Conservation (phyloP, 1,139 yeast genomes). For the Oligophagozyma castellii region DNA sequence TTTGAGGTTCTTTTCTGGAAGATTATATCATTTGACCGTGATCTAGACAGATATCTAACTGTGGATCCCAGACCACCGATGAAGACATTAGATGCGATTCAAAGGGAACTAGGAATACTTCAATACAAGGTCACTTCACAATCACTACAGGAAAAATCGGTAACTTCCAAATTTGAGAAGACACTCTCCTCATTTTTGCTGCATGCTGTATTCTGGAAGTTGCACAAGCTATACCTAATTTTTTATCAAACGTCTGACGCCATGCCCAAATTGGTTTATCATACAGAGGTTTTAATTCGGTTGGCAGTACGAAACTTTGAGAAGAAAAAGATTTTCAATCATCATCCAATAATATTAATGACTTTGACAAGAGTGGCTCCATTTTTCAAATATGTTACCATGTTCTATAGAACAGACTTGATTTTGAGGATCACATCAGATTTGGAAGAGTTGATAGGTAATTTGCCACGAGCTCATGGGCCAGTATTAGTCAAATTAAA, state of each 20-base stretch:
- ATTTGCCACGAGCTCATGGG: constrained; percentile 8
- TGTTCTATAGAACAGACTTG: constrained; percentile 12
- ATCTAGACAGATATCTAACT: constrained; percentile 14
- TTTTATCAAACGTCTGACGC: constrained; percentile 13
- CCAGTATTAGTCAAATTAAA: constrained; percentile 31
- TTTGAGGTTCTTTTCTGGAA: constrained; percentile 22
- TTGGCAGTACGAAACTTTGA: constrained; percentile 14
- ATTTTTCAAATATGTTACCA: constrained; percentile 17
- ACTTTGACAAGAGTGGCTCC: constrained; percentile 12
- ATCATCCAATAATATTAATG: constrained; percentile 14
- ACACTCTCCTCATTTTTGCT: constrained; percentile 13
- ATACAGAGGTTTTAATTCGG: constrained; percentile 11
- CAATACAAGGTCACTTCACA: constrained; percentile 8
- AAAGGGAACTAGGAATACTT: constrained; percentile 14
- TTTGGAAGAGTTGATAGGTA: constrained; percentile 12
- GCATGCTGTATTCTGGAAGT: constrained; percentile 18
- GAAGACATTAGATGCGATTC: constrained; percentile 20
- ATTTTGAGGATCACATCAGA: constrained; percentile 13
- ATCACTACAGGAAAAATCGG: constrained; percentile 7
- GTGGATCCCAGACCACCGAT: constrained; percentile 16
- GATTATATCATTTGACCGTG: constrained; percentile 20
- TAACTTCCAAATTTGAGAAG: constrained; percentile 14
- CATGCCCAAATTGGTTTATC: constrained; percentile 10
- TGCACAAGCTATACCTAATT: constrained; percentile 13
- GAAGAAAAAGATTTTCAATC: constrained; percentile 12